Base-by-base conservation (phyloP, 495 filamentous ascomycete species). In the Penicillium subrubescens region DNA sequence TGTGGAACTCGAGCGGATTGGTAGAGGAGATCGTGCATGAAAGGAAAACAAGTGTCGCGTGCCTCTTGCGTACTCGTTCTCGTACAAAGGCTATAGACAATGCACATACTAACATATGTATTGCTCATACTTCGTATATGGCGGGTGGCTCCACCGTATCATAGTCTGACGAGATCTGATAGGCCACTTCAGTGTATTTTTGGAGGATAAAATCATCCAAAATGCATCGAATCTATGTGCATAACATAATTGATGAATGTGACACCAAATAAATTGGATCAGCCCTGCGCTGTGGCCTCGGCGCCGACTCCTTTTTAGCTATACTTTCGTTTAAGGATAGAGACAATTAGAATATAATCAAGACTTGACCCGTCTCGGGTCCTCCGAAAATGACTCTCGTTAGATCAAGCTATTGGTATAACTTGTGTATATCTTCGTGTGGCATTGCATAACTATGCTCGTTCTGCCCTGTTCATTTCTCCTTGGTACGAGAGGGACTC, bases 21-120 rank as follows among this genome's bases (percentile, higher is more conserved):
- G 52, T 8, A 33, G 21, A 53, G 50, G 37, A 41, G 37, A 15
- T 17, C 5, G 37, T 41, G 37, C 12, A 29, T 53, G 21, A 29
- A 53, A n/a, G 50, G 17, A 23, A 55, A 34, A 17, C 55, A 12
- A n/a, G 27, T 59, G 57, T 33, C 57, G 39, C 57, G 57, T 48
- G 57, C 57, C 25, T 33, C 23, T 19, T 17, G 25, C 25, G 48
- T 51, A 31, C n/a, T 48, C 41, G 57, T 59, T 48, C 19, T 48
- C 57, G 57, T 48, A 46, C 17, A 41, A 41, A 12, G 5, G 15
- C 12, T 48, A 48, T 23, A 23, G 7, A 23, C 7, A 23, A 5
- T 48, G 11, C 14, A 43, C 12, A 43, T 2, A 17, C n/a, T n/a
- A n/a, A n/a, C n/a, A 43, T 46, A 46, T 4, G 35, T 39, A 39